A percentile compares a stretch with the other conserved stretches of the same genome.
Evolutionary conservation across 1,139 yeast genomes (phyloP).

Genomic region (Blastobotrys apis): DNA sequence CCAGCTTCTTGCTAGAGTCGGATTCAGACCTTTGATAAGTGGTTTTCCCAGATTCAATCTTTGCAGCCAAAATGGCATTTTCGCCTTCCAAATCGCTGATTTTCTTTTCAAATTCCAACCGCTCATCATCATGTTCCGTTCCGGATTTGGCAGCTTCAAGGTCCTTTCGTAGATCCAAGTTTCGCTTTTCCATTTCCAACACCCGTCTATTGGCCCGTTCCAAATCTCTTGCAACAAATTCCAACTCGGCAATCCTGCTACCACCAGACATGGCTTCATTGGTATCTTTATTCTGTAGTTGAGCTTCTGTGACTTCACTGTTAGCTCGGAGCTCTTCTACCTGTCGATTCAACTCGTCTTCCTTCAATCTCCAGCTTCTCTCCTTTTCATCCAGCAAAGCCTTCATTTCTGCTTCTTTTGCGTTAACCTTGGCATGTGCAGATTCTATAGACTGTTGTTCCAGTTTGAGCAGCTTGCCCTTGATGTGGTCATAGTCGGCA

Average conservation of each 20-base stretch:
- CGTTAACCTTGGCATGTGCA: constrained; percentile 31
- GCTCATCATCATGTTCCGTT: constrained; percentile 45
- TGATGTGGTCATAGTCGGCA: constrained; percentile 78
- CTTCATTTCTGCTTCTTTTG: constrained; percentile 37
- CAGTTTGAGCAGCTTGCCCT: constrained; percentile 51
- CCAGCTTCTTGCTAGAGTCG: constrained; percentile 38
- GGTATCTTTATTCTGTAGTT: constrained; percentile 24
- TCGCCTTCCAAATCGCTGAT: constrained; percentile 43
- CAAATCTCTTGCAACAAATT: constrained; percentile 66
- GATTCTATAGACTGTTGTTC: constrained; percentile 41
- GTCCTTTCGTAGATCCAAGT: constrained; percentile 66
- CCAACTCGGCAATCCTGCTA: constrained; percentile 49
- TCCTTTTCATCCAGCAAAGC: constrained; percentile 42
- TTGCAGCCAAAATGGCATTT: constrained; percentile 57
- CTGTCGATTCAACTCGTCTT: constrained; percentile 43
- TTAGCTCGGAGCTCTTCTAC: constrained; percentile 34
- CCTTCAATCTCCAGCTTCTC: constrained; percentile 41
- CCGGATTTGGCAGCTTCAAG: constrained; percentile 52
- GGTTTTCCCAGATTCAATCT: constrained; percentile 43
- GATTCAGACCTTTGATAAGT: constrained; percentile 14
- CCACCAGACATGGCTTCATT: constrained; percentile 24
- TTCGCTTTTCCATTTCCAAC: constrained; percentile 69
- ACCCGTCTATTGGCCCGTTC: constrained; percentile 68
- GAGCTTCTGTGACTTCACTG: constrained; percentile 31
- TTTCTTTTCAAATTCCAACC: constrained; percentile 33